Percentiles rank a stretch among this genome's conserved stretches.
These are phyloP conservation scores for Spathaspora girioi DNA, from an alignment of 805 yeast genomes.

Conservation along the genomic window DNA sequence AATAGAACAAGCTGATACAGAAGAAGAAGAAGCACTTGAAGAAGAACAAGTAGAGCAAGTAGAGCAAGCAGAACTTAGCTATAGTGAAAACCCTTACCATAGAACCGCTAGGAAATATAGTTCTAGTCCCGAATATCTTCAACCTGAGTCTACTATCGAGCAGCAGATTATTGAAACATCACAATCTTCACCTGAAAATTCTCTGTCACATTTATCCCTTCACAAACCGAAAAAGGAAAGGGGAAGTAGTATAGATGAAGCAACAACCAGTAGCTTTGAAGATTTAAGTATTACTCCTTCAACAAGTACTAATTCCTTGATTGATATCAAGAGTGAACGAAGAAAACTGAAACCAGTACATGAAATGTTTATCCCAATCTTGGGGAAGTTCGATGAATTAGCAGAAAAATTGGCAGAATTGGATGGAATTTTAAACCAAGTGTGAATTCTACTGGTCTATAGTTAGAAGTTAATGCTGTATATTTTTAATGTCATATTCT, in stretches of 20 bases:
- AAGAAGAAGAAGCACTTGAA: slow-evolving; percentile 6
- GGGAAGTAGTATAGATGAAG: slow-evolving; percentile 1
- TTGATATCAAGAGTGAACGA: slow-evolving; percentile 19
- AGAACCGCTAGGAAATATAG: not conserved
- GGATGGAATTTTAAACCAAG: slow-evolving; percentile 15
- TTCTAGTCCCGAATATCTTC: not conserved
- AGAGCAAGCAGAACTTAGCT: slow-evolving; percentile 20
- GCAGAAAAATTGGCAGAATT: slow-evolving; percentile 41
- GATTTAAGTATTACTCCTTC: slow-evolving; percentile 26
- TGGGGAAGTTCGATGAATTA: slow-evolving; percentile 44
- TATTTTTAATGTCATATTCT: no score
- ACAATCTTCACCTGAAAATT: slow-evolving; percentile 1
- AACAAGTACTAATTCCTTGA: slow-evolving; percentile 32
- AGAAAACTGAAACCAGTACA: slow-evolving; percentile 38
- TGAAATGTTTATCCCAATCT: slow-evolving; percentile 55
- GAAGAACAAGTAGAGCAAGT: slow-evolving; percentile 9
- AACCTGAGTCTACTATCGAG: not conserved
- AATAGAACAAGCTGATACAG: slow-evolving; percentile 15
- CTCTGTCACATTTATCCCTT: slow-evolving; percentile 3
- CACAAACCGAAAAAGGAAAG: slow-evolving; percentile 3
- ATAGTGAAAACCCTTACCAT: slow-evolving; percentile 8
- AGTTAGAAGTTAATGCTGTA: not conserved
- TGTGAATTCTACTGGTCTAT: not conserved
- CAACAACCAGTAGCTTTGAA: not conserved
- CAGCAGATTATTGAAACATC: not conserved